Evolutionary conservation across 805 yeast species (phyloP).

Genomic region (Candida dajiaensis): DNA sequence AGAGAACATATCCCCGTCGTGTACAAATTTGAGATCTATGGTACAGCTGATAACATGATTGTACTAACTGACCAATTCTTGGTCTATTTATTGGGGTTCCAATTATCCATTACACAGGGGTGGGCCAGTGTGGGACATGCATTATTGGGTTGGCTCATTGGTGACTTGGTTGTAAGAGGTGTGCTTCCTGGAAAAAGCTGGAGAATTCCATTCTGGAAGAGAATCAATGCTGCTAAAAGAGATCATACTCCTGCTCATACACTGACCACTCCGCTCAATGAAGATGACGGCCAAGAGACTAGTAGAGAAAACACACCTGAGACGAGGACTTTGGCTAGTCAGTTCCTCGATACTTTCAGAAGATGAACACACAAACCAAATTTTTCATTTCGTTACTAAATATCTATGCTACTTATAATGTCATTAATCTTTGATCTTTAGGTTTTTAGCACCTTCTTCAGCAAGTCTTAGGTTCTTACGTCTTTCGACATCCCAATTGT

Average conservation of each 20-base stretch:
- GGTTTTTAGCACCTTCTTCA: slow-evolving; percentile 34
- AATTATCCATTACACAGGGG: slow-evolving; percentile 27
- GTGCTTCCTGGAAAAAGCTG: slow-evolving; percentile 33
- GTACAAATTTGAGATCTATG: slow-evolving; percentile 30
- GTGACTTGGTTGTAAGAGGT: slow-evolving; percentile 29
- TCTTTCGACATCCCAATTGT: slow-evolving; percentile 83
- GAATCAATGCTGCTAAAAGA: not conserved
- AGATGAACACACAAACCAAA: slow-evolving; percentile 16
- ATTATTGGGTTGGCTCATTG: slow-evolving; percentile 31
- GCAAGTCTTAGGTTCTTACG: slow-evolving; percentile 43
- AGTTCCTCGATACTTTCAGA: slow-evolving; percentile 42
- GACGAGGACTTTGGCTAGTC: slow-evolving; percentile 40
- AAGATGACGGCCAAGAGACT: slow-evolving; percentile 13
- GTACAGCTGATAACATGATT: slow-evolving; percentile 11
- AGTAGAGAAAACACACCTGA: slow-evolving; percentile 22
- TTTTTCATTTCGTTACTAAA: not conserved
- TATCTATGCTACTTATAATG: not conserved
- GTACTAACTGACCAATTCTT: slow-evolving; percentile 29
- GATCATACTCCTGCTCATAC: slow-evolving; percentile 2
- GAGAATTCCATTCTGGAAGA: slow-evolving; percentile 29
- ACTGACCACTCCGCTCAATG: slow-evolving; percentile 2
- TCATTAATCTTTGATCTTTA: slow-evolving; percentile 12
- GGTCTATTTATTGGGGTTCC: slow-evolving; percentile 27
- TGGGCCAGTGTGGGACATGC: slow-evolving; percentile 24
- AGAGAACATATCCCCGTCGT: slow-evolving; percentile 33